These are phyloP conservation scores for Dactylonectria estremocensis DNA, from an alignment of 2,329 filamentous ascomycete genomes.

Conservation along the genomic window DNA sequence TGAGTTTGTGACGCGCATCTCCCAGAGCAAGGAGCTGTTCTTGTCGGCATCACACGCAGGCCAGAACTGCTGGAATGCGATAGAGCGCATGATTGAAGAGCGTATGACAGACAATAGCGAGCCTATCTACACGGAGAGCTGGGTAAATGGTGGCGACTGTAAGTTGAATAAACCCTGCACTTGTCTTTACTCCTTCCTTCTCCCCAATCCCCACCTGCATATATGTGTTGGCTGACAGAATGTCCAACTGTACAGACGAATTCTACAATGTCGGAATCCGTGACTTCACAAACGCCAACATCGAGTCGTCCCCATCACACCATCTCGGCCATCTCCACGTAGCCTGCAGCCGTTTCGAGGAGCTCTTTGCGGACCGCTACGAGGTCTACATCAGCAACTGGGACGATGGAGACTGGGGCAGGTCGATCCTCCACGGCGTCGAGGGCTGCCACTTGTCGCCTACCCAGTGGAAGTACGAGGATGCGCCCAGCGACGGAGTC, in stretches of 20 bases:
- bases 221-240: background rate
- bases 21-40: background rate
- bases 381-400: background rate
- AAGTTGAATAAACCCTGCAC: background rate
- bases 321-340: background rate
- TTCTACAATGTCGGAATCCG: background rate
- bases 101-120: conserved; percentile 2
- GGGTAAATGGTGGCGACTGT: background rate
- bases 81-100: background rate
- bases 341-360: background rate
- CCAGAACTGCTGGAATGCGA: conserved; percentile 1
- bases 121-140: conserved; percentile 1
- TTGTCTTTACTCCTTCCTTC: background rate
- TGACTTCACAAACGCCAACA: background rate
- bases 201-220: background rate
- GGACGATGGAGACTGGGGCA: background rate
- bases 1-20: background rate
- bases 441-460: background rate
- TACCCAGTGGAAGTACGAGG: background rate
- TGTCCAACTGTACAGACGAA: background rate
- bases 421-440: background rate
- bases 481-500: background rate
- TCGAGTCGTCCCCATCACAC: background rate
- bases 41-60: background rate
- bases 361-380: background rate